Conservation (phyloP, 371 early-diverging fungal species). For the Lichtheimia hyalospora region DNA sequence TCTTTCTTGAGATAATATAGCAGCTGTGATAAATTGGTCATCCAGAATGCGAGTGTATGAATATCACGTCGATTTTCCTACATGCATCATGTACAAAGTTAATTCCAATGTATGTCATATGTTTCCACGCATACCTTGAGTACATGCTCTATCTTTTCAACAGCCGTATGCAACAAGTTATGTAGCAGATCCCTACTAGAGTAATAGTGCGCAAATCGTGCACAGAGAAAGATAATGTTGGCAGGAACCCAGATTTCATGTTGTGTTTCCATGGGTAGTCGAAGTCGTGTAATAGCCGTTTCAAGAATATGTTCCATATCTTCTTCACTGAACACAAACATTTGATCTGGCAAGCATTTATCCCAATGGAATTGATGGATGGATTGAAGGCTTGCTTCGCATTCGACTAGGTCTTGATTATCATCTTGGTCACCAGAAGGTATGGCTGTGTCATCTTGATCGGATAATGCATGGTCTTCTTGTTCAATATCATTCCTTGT, state of each 20-base stretch:
- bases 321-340: constrained; percentile 85
- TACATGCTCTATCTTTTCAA: constrained; percentile 57
- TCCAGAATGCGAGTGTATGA: constrained; percentile 74
- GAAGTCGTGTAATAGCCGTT: constrained; percentile 62
- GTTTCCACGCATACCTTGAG: constrained; percentile 43
- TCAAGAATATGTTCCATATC: constrained; percentile 71
- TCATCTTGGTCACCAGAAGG: not conserved
- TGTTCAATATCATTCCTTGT: not conserved
- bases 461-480: not conserved
- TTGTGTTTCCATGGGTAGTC: constrained; percentile 51
- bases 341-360: constrained; percentile 78
- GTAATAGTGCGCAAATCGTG: constrained; percentile 85
- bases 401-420: constrained; percentile 7
- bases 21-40: constrained; percentile 78
- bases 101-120: not conserved
- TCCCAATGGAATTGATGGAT: constrained; percentile 76
- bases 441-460: not conserved
- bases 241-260: constrained; percentile 75
- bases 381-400: constrained; percentile 25
- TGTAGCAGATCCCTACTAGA: constrained; percentile 70
- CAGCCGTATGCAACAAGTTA: constrained; percentile 57
- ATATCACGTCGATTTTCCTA: constrained; percentile 33
- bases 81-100: not conserved
- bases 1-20: constrained; percentile 86
- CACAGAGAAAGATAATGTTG: constrained; percentile 82